These are phyloP conservation scores for Cordyceps cateniannulata DNA, from an alignment of 2,329 filamentous ascomycete genomes.

Conservation along the genomic window DNA sequence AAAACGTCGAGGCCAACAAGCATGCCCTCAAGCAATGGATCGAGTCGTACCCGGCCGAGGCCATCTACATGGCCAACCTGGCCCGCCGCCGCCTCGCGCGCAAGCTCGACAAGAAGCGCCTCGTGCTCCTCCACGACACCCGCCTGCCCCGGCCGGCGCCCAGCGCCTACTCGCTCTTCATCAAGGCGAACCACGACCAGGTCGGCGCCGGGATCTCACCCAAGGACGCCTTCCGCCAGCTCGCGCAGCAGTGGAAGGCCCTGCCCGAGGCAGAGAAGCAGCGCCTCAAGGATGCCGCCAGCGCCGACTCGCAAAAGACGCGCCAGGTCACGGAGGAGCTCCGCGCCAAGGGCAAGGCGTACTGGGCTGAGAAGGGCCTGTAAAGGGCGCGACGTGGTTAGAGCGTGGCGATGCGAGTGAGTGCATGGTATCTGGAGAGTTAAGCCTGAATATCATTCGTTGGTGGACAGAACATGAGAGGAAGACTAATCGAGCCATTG, in stretches of 20 bases:
- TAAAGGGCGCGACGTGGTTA: not conserved
- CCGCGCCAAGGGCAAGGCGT: slow-evolving; percentile 12
- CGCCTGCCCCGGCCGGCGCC: slow-evolving; percentile 38
- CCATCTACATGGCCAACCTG: slow-evolving; percentile 40
- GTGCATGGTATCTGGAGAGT: not conserved
- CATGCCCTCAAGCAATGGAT: slow-evolving; percentile 41
- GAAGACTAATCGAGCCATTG: not conserved
- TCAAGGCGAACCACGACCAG: slow-evolving; percentile 30
- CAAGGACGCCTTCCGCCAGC: slow-evolving; percentile 19
- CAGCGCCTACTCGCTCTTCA: slow-evolving; percentile 30
- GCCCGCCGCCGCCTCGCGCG: slow-evolving; percentile 38
- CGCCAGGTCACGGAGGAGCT: slow-evolving; percentile 25
- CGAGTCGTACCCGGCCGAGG: slow-evolving; percentile 31
- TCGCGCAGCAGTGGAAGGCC: slow-evolving; percentile 36
- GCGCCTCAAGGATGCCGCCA: slow-evolving; percentile 29
- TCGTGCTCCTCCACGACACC: slow-evolving; percentile 35
- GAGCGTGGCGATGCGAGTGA: too few species aligned
- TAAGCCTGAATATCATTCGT: not conserved
- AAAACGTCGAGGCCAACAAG: slow-evolving; percentile 37
- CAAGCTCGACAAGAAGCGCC: slow-evolving; percentile 23
- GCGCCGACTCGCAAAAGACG: slow-evolving; percentile 14
- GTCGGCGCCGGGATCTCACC: slow-evolving; percentile 17
- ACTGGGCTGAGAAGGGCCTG: slow-evolving; percentile 17
- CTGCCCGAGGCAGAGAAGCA: slow-evolving; percentile 36
- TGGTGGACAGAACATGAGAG: not conserved